A percentile compares a stretch with the other conserved stretches of the same genome.
phyloP scores from a whole-genome alignment of 352 stramenopile species.

The Globisporangium yorkense region DNA sequence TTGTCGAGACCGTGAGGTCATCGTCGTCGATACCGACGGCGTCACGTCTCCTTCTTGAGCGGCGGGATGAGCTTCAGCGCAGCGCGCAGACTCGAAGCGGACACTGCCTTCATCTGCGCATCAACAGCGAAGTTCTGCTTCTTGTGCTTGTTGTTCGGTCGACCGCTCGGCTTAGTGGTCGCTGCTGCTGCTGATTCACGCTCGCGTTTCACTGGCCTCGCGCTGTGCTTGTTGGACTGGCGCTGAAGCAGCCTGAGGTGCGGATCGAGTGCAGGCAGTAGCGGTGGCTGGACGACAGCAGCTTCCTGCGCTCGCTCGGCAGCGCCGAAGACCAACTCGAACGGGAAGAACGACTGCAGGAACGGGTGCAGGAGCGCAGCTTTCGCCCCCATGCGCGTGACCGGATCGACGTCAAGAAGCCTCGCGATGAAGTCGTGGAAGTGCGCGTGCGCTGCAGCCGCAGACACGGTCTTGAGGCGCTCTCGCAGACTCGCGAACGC shows the following conservation, averaged over 20 bases:
- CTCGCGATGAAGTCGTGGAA: constrained; percentile 52
- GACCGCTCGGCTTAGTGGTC: neutral
- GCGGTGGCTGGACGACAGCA: too few relatives aligned
- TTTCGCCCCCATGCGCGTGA: constrained; percentile 36
- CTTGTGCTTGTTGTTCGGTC: neutral
- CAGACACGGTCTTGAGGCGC: constrained; percentile 24
- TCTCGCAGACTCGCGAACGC: constrained; percentile 14
- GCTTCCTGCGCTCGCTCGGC: neutral
- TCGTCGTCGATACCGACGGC: neutral
- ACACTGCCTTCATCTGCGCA: neutral
- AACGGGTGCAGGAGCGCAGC: constrained; percentile 63
- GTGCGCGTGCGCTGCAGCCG: constrained; percentile 8
- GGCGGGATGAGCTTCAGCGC: constrained; percentile 16
- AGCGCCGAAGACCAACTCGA: constrained; percentile 42
- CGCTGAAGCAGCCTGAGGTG: neutral
- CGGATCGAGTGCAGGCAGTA: too few relatives aligned
- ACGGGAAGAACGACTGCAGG: constrained; percentile 62
- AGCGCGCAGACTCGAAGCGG: constrained; percentile 4
- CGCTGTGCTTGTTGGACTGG: neutral
- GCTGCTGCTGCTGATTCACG: neutral
- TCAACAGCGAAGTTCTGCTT: neutral
- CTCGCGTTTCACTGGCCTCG: too few relatives aligned
- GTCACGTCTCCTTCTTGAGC: neutral
- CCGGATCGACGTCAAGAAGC: constrained; percentile 46
- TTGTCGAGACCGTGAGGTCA: constrained; percentile 16